Evolutionary conservation across 1,284 basidiomycete genomes (phyloP).

Genomic region (Puccinia horiana): DNA sequence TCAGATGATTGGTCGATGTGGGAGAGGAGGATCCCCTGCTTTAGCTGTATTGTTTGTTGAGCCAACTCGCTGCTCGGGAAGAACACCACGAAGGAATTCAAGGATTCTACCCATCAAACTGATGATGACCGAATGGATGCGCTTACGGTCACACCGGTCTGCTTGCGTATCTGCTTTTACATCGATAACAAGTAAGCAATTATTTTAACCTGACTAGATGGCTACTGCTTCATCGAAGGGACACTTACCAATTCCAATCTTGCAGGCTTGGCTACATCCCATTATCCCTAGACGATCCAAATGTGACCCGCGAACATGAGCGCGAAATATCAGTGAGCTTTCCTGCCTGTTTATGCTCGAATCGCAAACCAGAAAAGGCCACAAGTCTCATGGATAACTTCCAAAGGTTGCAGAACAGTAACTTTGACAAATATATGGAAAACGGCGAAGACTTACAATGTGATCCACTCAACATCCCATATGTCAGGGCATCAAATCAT

Average conservation of each 20-base stretch:
- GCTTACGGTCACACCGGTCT: neutral
- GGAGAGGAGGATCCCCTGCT: neutral
- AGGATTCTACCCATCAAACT: neutral
- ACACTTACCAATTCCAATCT: too few relatives aligned
- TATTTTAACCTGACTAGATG: neutral
- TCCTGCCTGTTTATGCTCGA: neutral
- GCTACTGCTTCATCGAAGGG: too few relatives aligned
- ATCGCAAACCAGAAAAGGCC: neutral
- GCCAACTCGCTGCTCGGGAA: too few relatives aligned
- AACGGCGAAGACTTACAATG: neutral
- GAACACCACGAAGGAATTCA: neutral
- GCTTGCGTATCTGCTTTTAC: neutral
- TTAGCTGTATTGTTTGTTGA: neutral
- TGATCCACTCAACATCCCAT: neutral
- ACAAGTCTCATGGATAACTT: neutral
- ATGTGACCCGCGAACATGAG: neutral
- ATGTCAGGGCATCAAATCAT: neutral
- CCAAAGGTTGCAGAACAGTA: neutral
- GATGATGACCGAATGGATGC: neutral
- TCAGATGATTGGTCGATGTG: neutral
- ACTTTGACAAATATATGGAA: neutral
- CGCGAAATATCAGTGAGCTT: neutral
- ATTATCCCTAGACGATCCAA: neutral
- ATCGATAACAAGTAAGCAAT: neutral
- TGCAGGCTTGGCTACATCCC: neutral